Percentiles rank a stretch among this genome's conserved stretches.
These are phyloP conservation scores for Cryptococcus maquisensis DNA, from an alignment of 1,284 basidiomycete genomes.

Conservation along the genomic window DNA sequence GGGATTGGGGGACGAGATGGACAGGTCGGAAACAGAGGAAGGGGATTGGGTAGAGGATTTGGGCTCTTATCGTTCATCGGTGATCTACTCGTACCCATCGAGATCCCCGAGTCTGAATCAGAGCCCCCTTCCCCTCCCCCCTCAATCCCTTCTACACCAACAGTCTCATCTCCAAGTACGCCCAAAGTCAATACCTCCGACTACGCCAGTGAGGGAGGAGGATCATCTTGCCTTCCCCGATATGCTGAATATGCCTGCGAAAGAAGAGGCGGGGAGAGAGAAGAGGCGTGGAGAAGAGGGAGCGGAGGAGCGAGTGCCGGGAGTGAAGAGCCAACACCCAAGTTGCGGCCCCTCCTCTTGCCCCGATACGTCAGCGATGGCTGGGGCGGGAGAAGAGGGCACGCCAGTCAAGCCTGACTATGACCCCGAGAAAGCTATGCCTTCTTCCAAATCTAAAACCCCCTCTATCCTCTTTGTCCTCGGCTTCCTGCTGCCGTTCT, in stretches of 20 bases:
- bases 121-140: slow-evolving; percentile 1
- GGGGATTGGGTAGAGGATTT: slow-evolving; percentile 4
- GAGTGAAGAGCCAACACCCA: slow-evolving; percentile 8
- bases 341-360: slow-evolving; percentile 16
- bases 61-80: slow-evolving; percentile 19
- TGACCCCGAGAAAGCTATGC: slow-evolving; percentile 9
- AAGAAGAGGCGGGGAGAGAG: slow-evolving; percentile 1
- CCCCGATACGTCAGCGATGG: slow-evolving; percentile 8
- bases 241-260: slow-evolving; percentile 2
- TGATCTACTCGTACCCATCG: slow-evolving; percentile 18
- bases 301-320: neutral
- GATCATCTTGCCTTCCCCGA: slow-evolving; percentile 7
- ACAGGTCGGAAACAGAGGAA: neutral
- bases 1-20: slow-evolving; percentile 3
- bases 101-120: slow-evolving; percentile 4
- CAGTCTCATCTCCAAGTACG: neutral
- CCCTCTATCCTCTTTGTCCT: slow-evolving; percentile 11
- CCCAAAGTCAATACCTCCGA: neutral
- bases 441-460: neutral
- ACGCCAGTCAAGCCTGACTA: neutral
- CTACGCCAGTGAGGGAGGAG: neutral
- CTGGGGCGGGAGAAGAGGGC: neutral
- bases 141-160: neutral
- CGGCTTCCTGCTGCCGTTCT: slow-evolving; percentile 10
- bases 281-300: slow-evolving; percentile 1